phyloP scores from a whole-genome alignment of 345 rosid genomes.

The Eucalyptus marginata region DNA sequence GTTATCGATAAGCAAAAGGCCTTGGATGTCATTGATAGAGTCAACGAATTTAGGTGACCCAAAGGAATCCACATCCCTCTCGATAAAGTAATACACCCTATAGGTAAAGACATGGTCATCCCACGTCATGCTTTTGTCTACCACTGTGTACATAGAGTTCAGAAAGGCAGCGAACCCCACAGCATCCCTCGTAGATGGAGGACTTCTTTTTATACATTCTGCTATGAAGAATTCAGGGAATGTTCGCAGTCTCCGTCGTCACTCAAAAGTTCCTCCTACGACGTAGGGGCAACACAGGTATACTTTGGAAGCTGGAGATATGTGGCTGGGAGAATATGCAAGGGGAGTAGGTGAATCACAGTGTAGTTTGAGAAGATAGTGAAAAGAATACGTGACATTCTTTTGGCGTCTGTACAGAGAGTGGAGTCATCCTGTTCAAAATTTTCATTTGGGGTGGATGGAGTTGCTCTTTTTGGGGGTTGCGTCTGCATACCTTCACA shows the following conservation, averaged over 20 bases:
- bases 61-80: background rate
- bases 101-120: background rate
- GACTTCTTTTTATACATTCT: background rate
- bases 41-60: conserved; percentile 10
- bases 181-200: background rate
- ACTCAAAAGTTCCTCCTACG: background rate
- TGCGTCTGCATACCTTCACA: background rate
- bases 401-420: background rate
- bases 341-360: background rate
- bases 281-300: background rate
- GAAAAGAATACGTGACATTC: background rate
- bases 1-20: conserved; percentile 38
- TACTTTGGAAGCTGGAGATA: background rate
- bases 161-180: background rate
- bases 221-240: background rate
- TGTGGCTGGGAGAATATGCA: background rate
- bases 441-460: background rate
- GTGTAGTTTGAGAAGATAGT: background rate
- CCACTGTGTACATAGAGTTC: background rate
- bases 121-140: background rate
- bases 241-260: background rate
- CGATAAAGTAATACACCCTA: background rate
- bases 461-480: background rate
- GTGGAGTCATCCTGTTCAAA: background rate
- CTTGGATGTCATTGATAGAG: conserved; percentile 48